Percentiles rank a stretch among this genome's conserved stretches.
phyloP scores from a whole-genome alignment of 2,329 filamentous ascomycete species.

The Colletotrichum sp. region DNA sequence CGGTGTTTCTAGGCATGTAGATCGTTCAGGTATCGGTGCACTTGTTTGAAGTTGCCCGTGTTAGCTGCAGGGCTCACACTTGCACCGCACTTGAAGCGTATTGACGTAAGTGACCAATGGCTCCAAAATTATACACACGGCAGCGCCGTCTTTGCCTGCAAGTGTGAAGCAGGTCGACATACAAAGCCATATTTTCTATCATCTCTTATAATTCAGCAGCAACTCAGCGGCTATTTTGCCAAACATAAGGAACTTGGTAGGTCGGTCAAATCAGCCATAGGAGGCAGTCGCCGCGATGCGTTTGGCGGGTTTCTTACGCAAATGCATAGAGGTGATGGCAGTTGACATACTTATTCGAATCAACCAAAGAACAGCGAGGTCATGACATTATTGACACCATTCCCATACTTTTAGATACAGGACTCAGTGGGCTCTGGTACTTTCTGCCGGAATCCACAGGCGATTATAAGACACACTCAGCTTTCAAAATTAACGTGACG shows the following conservation, averaged over 20 bases:
- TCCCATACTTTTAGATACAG: neutral
- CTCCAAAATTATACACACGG: neutral
- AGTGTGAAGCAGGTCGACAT: neutral
- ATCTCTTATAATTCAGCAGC: neutral
- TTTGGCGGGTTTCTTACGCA: neutral
- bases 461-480: neutral
- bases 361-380: neutral
- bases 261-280: neutral
- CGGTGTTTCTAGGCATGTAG: neutral
- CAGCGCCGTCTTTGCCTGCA: neutral
- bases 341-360: neutral
- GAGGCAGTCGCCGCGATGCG: neutral
- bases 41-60: neutral
- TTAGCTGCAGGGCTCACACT: neutral
- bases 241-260: neutral
- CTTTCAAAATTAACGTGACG: neutral
- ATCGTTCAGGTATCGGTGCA: neutral
- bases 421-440: neutral
- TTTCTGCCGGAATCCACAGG: neutral
- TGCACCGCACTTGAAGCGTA: neutral
- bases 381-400: neutral
- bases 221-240: neutral
- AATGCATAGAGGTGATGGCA: neutral
- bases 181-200: neutral
- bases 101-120: neutral